Conservation (phyloP, 495 filamentous ascomycete genomes). For the Aspergillus haitiensis region DNA sequence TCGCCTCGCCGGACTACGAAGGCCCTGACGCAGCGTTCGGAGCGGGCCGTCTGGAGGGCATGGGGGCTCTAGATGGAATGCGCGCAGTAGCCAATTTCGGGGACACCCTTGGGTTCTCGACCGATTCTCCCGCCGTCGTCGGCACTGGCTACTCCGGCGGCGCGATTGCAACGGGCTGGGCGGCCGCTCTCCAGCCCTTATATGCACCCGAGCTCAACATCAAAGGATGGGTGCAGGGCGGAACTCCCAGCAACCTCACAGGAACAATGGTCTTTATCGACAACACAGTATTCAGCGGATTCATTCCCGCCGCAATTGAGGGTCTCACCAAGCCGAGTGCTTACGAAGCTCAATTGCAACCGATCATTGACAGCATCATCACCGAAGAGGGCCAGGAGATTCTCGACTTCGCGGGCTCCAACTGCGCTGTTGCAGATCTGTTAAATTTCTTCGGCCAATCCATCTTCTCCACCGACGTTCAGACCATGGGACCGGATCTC, state of each 20-base stretch:
- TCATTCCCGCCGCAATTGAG: constrained; percentile 31
- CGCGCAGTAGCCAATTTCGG: constrained; percentile 35
- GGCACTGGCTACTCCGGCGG: constrained; percentile 58
- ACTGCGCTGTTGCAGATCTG: constrained; percentile 29
- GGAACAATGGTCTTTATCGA: constrained; percentile 33
- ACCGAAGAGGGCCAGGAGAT: constrained; percentile 24
- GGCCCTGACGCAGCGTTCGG: constrained; percentile 37
- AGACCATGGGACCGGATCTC: constrained; percentile 28
- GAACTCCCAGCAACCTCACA: constrained; percentile 39
- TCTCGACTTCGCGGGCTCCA: constrained; percentile 17
- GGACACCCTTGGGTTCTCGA: constrained; percentile 24
- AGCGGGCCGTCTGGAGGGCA: constrained; percentile 34
- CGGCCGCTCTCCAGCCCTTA: constrained; percentile 48
- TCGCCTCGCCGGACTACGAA: constrained; percentile 38
- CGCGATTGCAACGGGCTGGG: constrained; percentile 54
- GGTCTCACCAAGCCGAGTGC: constrained; percentile 32
- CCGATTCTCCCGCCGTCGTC: constrained; percentile 29
- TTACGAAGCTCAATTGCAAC: constrained; percentile 31
- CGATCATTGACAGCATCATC: constrained; percentile 28
- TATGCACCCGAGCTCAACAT: constrained; percentile 58
- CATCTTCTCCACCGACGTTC: constrained; percentile 27
- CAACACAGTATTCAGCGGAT: constrained; percentile 31
- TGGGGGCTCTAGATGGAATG: constrained; percentile 36
- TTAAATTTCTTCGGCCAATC: constrained; percentile 27
- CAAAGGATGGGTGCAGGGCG: constrained; percentile 51